Base-by-base conservation (phyloP, 1,284 basidiomycete species). In the Trametes sp. region DNA sequence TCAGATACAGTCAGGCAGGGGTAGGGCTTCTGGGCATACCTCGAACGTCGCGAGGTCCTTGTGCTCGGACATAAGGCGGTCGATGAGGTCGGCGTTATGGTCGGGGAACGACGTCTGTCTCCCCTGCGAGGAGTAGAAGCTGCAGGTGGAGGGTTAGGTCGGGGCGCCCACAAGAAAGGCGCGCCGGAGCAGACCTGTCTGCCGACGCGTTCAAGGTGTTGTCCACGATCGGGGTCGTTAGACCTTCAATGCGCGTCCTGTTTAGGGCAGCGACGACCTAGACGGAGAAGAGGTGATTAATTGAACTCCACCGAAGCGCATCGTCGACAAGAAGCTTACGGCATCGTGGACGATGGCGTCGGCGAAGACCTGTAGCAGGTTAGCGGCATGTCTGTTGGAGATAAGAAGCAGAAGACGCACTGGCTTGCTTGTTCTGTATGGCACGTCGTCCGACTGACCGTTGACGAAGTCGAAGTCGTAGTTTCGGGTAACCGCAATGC, bases 81-180 rank as follows among this genome's bases (percentile, higher is more conserved):
- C 81, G 56, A 94, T 86, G 58, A 95, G 81, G 66, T 81, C 77
- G 19, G 80, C 78, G 72, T 95, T 95, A 70, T 86, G 81, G 75
- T 95, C 93, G 35, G 86, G 84, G 74, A 95, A 95, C 0, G 89
- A 88, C 1, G 92, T 93, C 66, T 87, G 86, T 59, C 93, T 81
- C 42, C 93, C 93, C 77, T 95, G 93, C 14, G 91, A 92, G 46
- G 91, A 91, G 78, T 95, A 94, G 76, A 94, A 94, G 73, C 90
- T 92, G 59, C 23, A 65, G 55, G 44, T 13, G 42, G 50, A 33
- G 53, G 36, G 45, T 59, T 31, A 50, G 52, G 51, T 16, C 36
- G 26, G 31, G 35, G 36, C 57, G 33, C 33, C 48, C 45, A 54
- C 14, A 33, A 57, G 65, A 57, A 49, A 63, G 52, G 57, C 58